Base-by-base conservation (phyloP, 148 eudicot genomes). In the Gaultheria prostrata region DNA sequence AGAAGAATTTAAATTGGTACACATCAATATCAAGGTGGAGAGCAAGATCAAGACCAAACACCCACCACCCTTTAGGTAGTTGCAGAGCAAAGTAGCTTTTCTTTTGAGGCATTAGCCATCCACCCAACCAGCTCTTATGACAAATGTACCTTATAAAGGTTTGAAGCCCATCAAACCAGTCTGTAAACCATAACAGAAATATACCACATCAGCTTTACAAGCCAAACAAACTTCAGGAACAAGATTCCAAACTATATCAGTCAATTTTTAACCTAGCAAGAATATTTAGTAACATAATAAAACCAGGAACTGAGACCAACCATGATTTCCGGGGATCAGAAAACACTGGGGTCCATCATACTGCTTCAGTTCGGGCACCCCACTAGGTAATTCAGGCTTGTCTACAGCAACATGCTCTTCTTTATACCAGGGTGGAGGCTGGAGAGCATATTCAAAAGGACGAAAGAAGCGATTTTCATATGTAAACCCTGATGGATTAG, bases 41-140 rank as follows among this genome's bases (percentile, higher is more conserved):
- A 75, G 99, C 98, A 59, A 91, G 93, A 85, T 97, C 99, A 78
- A 97, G 94, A 82, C 99, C 99, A 90, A 97, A 97, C 30, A 97
- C 89, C 99, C 99, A 97, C 99, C 99, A 97, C 82, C 98, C 89
- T 89, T 92, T 89, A 11, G 99, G 97, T 63, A 97, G 93, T 85
- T 93, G 94, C 87, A 97, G 85, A 72, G 99, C 98, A 88, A 93
- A 97, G 86, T 97, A 97, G 89, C 99, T 97, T 85, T 95, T 97
- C 93, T 90, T 93, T 85, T 97, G 99, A 80, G 99, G 99, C 99
- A 97, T 97, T 83, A 97, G 92, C 99, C 99, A 97, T 71, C 99
- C 99, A 82, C 99, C 99, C 87, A 97, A 93, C 99, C 99, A 97
- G 89, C 90, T 95, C 86, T 95, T 95, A 87, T 97, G 99, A 87